Evolutionary conservation across 495 filamentous ascomycete genomes (phyloP).

Genomic region (Tuber microsphaerosporum): DNA sequence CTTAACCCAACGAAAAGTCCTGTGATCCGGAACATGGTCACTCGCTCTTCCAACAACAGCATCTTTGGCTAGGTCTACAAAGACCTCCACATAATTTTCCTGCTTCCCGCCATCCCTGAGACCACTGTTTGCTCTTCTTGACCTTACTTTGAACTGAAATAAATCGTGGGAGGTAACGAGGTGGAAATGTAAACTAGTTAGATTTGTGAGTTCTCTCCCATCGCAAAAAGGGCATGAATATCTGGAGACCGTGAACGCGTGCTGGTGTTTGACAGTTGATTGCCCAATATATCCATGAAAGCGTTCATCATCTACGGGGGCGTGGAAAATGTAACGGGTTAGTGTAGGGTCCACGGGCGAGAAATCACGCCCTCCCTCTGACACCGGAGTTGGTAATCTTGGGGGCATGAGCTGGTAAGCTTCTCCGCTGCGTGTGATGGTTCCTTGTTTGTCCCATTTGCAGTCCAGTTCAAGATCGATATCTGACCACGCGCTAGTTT

Average conservation of each 20-base stretch:
- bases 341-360: slow-evolving; percentile 9
- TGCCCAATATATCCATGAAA: slow-evolving; percentile 24
- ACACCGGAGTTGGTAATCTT: slow-evolving; percentile 33
- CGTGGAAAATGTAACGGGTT: slow-evolving; percentile 27
- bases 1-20: slow-evolving; percentile 38
- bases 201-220: slow-evolving; percentile 31
- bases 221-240: slow-evolving; percentile 39
- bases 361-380: slow-evolving; percentile 26
- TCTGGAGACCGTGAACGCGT: slow-evolving; percentile 28
- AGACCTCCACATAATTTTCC: slow-evolving; percentile 29
- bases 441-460: slow-evolving; percentile 26
- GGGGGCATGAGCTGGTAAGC: slow-evolving; percentile 12
- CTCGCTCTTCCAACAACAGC: slow-evolving; percentile 31
- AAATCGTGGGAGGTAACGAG: slow-evolving; percentile 35
- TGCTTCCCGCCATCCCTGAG: slow-evolving; percentile 16
- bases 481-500: slow-evolving; percentile 13
- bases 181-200: slow-evolving; percentile 35
- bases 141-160: slow-evolving; percentile 34
- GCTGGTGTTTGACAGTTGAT: slow-evolving; percentile 28
- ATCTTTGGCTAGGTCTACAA: slow-evolving; percentile 38
- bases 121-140: slow-evolving; percentile 16
- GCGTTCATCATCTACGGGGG: slow-evolving; percentile 33
- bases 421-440: slow-evolving; percentile 21
- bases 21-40: slow-evolving; percentile 39
- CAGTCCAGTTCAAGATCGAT: slow-evolving; percentile 33